Evolutionary conservation across 2,329 filamentous ascomycete genomes (phyloP), one percentile per base, ranked within the genome.

Genomic region (Tolypocladium nubicola): DNA sequence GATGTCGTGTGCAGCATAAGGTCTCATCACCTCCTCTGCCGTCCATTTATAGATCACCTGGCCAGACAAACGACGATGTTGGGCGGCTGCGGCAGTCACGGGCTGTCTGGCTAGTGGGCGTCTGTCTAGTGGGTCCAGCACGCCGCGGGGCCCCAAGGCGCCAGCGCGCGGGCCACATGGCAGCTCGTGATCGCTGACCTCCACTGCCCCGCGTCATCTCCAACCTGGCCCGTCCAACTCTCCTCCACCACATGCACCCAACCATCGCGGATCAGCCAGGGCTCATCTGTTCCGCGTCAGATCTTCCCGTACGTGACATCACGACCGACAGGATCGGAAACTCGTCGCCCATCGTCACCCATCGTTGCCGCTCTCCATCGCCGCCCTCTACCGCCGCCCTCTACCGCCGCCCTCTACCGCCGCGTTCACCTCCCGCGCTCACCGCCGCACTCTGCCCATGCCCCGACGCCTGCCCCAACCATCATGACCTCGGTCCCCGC

Each of bases 401-500:
- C 47, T 37, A 21, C 30, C 19, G 33, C 9, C 30, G 30, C 10
- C 11, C 16, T n/a, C 47, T 35, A 21, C 47, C 19, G 30, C 33
- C 21, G 5, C 21, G 19, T 35, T 43, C 37, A 30, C 26, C 26
- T 30, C 26, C 26, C 26, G 6, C 26, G 6, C 49, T 9, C 53
- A n/a, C 10, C 43, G 26, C 33, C 38, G 23, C 41, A 43, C 40
- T 33, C 49, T 9, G 37, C 21, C 52, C 43, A 57, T 57, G 56
- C 21, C 26, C 23, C 43, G 38, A 23, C 41, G 16, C 30, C 43
- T 40, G 21, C 26, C 47, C 54, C 16, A 37, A 54, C 53, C 57
- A 47, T 54, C 47, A 58, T 57, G 55, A 56, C 26, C 53, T 52
- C 54, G 41, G 40, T 67, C 68, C 67, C 68, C 68, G 66, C 68